Evolutionary conservation across 1,284 basidiomycete genomes (phyloP), one percentile per base, ranked within the genome.

Genomic region (Xerocomus cyaneibrunnescens): DNA sequence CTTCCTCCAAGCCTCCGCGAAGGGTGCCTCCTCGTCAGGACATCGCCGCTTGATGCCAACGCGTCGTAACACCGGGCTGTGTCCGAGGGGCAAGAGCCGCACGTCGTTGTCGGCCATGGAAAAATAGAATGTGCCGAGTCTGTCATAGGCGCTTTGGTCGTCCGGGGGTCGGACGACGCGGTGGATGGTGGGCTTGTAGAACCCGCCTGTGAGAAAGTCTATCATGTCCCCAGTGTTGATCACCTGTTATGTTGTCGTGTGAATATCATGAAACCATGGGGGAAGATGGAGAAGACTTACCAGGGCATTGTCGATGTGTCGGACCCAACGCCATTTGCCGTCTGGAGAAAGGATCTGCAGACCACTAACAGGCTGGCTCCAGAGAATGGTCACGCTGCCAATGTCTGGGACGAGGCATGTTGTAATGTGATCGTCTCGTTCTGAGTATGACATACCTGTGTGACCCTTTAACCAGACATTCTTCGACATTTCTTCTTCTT

Each of bases 171-270:
- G 66, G 17, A 71, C 57, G n/a, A 77, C 74, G 45, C 75, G 69
- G 45, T 76, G 75, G 31, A 75, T 70, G 3, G 76, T 79, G 3
- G 71, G 71, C 32, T 71, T 73, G 61, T 79, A 74, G 58, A 70
- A 76, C 2, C 75, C 76, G 0, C 79, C 80, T 0, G 77, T 78
- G 8, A 84, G 65, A 66, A 82, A 81, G 34, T 74, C 74, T 36
- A 83, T 65, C 7, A 75, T 72, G 56, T 86, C 84, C 22, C 84
- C 83, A 0, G 76, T 77, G 59, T 87, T 82, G 46, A 81, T 65
- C 21, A 76, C 35, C 54, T 56, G 16, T 17, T 7, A 5, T 9
- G 16, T 6, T 3, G 4, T 2, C 7, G 19, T 40, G 21, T 45
- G 14, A 19, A 17, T 19, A 7, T 16, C 10, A n/a, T n/a, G n/a